Evolutionary conservation across 768 basidiomycete species (phyloP).

Genomic region (Mycena chlorophos): DNA sequence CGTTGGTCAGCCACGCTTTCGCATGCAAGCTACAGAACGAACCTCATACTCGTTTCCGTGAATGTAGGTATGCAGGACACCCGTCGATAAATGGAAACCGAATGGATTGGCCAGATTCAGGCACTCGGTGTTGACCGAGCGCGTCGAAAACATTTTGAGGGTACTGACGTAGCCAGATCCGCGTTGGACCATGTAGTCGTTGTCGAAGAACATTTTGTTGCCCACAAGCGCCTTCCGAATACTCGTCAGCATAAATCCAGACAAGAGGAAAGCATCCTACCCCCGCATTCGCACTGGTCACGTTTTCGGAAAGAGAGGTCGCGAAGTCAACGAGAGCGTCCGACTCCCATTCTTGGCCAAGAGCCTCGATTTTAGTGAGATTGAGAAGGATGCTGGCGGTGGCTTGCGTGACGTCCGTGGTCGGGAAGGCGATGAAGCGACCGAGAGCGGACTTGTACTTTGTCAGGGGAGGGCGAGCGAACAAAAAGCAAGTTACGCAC

Average conservation of each 20-base stretch:
- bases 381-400: conserved; percentile 59
- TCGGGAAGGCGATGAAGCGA: conserved; percentile 68
- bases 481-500: conserved; percentile 38
- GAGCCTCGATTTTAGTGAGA: conserved; percentile 47
- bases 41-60: conserved; percentile 65
- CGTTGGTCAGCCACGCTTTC: background rate
- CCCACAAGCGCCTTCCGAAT: conserved; percentile 50
- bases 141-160: conserved; percentile 60
- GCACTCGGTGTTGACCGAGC: conserved; percentile 65
- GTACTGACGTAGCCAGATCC: conserved; percentile 60
- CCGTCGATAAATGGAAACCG: conserved; percentile 72
- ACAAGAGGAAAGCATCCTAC: too few species aligned
- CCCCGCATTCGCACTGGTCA: conserved; percentile 54
- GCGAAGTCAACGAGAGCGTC: conserved; percentile 39
- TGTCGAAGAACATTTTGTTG: conserved; percentile 64
- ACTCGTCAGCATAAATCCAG: too few species aligned
- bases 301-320: conserved; percentile 35
- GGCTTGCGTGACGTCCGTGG: conserved; percentile 46
- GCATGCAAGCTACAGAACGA: background rate
- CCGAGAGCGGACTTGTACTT: conserved; percentile 55
- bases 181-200: conserved; percentile 74
- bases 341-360: conserved; percentile 57
- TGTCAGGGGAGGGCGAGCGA: background rate
- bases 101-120: conserved; percentile 63
- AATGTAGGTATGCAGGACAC: conserved; percentile 62